Evolutionary conservation across 2,329 filamentous ascomycete genomes (phyloP).

Genomic region (Nemania sp.): DNA sequence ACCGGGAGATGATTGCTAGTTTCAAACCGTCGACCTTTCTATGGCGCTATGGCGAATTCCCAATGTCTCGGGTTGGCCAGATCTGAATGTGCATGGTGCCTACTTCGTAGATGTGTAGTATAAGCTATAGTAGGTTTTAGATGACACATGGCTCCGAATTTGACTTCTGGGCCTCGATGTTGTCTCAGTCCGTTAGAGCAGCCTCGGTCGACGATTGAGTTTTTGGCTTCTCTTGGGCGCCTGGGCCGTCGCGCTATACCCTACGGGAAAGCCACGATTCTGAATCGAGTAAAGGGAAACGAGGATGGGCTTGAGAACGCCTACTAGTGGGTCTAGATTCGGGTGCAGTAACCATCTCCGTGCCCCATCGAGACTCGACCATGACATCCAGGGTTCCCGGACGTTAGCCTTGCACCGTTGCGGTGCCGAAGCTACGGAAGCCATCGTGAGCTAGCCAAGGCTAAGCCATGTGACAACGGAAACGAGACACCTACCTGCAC

Average conservation of each 20-base stretch:
- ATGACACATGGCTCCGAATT: conserved; percentile 18
- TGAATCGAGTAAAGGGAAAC: conserved; percentile 38
- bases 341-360: conserved; percentile 13
- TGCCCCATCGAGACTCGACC: conserved; percentile 13
- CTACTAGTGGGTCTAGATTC: conserved; percentile 33
- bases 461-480: conserved; percentile 14
- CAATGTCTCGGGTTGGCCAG: conserved; percentile 14
- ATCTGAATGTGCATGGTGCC: not conserved
- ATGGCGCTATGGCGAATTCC: conserved; percentile 13
- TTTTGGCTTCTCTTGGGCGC: conserved; percentile 8
- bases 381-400: conserved; percentile 13
- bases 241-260: conserved; percentile 27
- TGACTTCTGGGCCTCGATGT: conserved; percentile 4
- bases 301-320: conserved; percentile 33
- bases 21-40: conserved; percentile 19
- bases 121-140: not conserved
- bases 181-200: conserved; percentile 21
- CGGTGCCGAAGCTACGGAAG: conserved; percentile 28
- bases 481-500: conserved; percentile 4
- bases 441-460: conserved; percentile 24
- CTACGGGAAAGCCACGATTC: conserved; percentile 29
- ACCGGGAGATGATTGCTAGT: conserved; percentile 17
- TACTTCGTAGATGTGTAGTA: not conserved
- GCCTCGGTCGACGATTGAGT: conserved; percentile 17
- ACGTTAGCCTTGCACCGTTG: conserved; percentile 20